Percentiles rank a stretch among this genome's conserved stretches.
Evolutionary conservation across 495 filamentous ascomycete genomes (phyloP).

Genomic region (Staphylotrichum longicolle): DNA sequence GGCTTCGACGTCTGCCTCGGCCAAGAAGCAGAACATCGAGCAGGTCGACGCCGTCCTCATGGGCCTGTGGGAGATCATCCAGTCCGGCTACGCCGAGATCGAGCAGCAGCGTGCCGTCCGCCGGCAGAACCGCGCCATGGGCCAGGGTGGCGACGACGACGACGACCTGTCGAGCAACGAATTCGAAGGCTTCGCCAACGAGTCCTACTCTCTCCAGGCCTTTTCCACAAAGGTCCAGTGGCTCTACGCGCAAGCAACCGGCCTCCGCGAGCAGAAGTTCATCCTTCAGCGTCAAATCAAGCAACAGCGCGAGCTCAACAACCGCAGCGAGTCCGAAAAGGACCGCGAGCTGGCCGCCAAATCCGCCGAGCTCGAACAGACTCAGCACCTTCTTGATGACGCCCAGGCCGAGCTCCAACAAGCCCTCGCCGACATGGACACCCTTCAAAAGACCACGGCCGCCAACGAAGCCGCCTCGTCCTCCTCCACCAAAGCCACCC

Average conservation of each 20-base stretch:
- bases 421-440: conserved; percentile 55
- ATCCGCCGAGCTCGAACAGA: conserved; percentile 54
- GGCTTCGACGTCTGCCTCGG: conserved; percentile 25
- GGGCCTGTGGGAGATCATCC: conserved; percentile 71
- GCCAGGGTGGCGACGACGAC: conserved; percentile 44
- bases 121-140: conserved; percentile 43
- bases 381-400: conserved; percentile 47
- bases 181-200: conserved; percentile 45
- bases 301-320: conserved; percentile 86
- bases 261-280: conserved; percentile 77
- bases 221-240: conserved; percentile 76
- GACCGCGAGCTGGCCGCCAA: conserved; percentile 52
- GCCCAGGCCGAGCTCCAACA: conserved; percentile 46
- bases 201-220: conserved; percentile 62
- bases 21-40: conserved; percentile 43
- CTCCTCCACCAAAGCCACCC: conserved; percentile 37
- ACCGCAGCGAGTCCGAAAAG: conserved; percentile 59
- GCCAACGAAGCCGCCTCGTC: conserved; percentile 37
- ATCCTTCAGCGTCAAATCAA: conserved; percentile 85
- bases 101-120: conserved; percentile 52
- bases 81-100: conserved; percentile 59
- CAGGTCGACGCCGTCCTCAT: conserved; percentile 60
- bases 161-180: conserved; percentile 52
- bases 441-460: conserved; percentile 37
- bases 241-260: conserved; percentile 61